Evolutionary conservation across 495 filamentous ascomycete genomes (phyloP).

Genomic region (Lepraria neglecta): DNA sequence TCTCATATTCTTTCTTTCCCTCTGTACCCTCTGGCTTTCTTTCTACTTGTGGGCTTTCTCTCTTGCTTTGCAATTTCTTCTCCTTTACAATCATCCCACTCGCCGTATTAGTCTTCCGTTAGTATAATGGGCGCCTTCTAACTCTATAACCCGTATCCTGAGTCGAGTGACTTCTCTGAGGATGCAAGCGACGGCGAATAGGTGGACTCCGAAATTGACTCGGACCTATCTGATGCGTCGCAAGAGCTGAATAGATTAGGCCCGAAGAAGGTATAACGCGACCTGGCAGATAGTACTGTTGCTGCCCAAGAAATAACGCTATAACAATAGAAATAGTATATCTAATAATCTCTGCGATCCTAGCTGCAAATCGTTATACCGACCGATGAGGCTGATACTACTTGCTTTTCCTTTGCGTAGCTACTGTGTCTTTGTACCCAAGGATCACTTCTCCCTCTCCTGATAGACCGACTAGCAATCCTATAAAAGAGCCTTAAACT

Average conservation of each 20-base stretch:
- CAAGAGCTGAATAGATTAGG: constrained; percentile 23
- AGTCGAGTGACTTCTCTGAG: constrained; percentile 23
- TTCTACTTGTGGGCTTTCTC: background rate
- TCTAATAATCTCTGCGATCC: too few species aligned
- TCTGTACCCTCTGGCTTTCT: background rate
- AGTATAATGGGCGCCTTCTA: constrained; percentile 15
- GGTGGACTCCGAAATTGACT: constrained; percentile 16
- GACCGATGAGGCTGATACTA: too few species aligned
- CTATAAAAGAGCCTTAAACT: background rate
- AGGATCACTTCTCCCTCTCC: background rate
- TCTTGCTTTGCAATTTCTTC: background rate
- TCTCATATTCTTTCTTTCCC: constrained; percentile 4
- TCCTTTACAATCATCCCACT: constrained; percentile 11
- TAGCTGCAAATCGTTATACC: too few species aligned
- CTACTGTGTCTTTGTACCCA: too few species aligned
- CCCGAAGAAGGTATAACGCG: too few species aligned
- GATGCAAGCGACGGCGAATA: constrained; percentile 24
- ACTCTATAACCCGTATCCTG: constrained; percentile 13
- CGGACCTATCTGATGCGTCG: constrained; percentile 15
- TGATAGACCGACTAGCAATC: too few species aligned
- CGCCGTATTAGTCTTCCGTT: constrained; percentile 7
- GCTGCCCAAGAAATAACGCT: too few species aligned
- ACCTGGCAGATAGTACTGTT: too few species aligned
- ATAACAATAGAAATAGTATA: too few species aligned
- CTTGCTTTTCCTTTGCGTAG: too few species aligned